Percentiles rank a stretch among this genome's conserved stretches.
These are phyloP conservation scores for Phytopythium oedochilum DNA, from an alignment of 352 stramenopile genomes.

Conservation along the genomic window DNA sequence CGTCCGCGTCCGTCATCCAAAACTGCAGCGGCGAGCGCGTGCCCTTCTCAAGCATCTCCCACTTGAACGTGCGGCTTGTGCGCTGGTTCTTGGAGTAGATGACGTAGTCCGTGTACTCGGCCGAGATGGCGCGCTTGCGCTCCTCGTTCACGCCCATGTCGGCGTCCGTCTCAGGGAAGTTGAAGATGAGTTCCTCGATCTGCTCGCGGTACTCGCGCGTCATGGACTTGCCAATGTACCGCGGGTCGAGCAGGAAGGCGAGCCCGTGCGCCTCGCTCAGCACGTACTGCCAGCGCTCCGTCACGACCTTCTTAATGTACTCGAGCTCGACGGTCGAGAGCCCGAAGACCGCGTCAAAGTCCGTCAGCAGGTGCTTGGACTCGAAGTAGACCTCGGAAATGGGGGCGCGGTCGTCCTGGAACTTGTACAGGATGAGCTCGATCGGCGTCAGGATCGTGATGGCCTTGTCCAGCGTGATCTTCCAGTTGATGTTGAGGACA, in stretches of 20 bases:
- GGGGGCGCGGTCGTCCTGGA: slow-evolving; percentile 70
- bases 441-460: slow-evolving; percentile 78
- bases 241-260: slow-evolving; percentile 68
- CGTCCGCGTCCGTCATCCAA: slow-evolving; percentile 69
- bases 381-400: slow-evolving; percentile 86
- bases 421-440: slow-evolving; percentile 80
- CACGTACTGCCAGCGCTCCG: slow-evolving; percentile 68
- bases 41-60: slow-evolving; percentile 82
- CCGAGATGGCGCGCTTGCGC: slow-evolving; percentile 58
- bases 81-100: slow-evolving; percentile 82
- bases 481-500: slow-evolving; percentile 68
- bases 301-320: slow-evolving; percentile 84
- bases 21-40: slow-evolving; percentile 75
- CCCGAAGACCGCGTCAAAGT: slow-evolving; percentile 74
- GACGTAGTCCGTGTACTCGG: slow-evolving; percentile 77
- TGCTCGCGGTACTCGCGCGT: slow-evolving; percentile 76
- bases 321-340: slow-evolving; percentile 62
- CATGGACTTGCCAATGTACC: slow-evolving; percentile 83
- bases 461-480: slow-evolving; percentile 74
- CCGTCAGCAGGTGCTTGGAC: slow-evolving; percentile 68
- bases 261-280: slow-evolving; percentile 70
- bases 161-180: slow-evolving; percentile 64
- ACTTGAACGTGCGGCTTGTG: slow-evolving; percentile 77
- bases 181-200: slow-evolving; percentile 83
- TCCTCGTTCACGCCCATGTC: slow-evolving; percentile 66